Conservation (phyloP, 371 early-diverging fungal genomes). For the Cokeromyces recurvatus region DNA sequence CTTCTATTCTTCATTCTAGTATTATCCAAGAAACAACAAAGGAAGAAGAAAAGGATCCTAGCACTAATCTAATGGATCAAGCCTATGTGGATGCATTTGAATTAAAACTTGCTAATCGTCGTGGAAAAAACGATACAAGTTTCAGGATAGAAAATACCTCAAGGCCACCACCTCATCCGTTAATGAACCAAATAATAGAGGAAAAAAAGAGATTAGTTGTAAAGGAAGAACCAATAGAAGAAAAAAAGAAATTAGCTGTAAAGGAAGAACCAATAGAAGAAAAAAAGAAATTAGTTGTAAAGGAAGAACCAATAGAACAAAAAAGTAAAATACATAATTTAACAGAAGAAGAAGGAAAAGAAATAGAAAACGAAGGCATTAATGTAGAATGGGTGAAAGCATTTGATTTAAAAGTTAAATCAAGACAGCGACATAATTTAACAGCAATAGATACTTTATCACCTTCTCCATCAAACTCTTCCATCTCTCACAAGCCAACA, state of each 20-base stretch:
- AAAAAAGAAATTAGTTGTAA: too few relatives aligned
- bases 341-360: background rate
- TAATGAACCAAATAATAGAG: too few relatives aligned
- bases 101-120: conserved; percentile 20
- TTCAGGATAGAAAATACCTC: too few relatives aligned
- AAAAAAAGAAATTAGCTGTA: background rate
- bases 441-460: conserved; percentile 9
- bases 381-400: conserved; percentile 22
- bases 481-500: background rate
- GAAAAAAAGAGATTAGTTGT: too few relatives aligned
- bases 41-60: background rate
- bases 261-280: conserved; percentile 5
- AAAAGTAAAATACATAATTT: background rate
- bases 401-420: conserved; percentile 19
- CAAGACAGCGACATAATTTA: conserved; percentile 3
- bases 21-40: background rate
- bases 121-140: too few relatives aligned
- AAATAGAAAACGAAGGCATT: too few relatives aligned
- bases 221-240: conserved; percentile 10
- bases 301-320: too few relatives aligned
- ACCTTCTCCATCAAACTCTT: background rate
- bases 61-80: conserved; percentile 5
- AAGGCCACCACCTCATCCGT: too few relatives aligned
- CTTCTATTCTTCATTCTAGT: background rate
- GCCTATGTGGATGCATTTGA: conserved; percentile 34